Percentiles rank a stretch among this genome's conserved stretches.
Evolutionary conservation across 208 protist species (phyloP).

Genomic region (Crithidia brevicula): DNA sequence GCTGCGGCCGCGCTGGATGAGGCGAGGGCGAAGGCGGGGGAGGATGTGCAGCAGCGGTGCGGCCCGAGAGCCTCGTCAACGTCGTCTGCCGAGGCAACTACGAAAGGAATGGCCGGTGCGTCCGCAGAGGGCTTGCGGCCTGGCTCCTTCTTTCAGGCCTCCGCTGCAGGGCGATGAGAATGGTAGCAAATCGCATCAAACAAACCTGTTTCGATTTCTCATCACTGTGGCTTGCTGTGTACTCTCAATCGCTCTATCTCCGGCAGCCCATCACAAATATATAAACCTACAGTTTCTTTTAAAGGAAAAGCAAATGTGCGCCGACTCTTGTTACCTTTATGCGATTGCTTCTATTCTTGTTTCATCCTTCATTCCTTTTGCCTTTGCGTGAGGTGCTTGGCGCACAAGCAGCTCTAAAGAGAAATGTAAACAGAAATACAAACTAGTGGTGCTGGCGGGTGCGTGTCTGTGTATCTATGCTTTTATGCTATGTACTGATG

Average conservation of each 20-base stretch:
- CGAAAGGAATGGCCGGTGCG: background rate
- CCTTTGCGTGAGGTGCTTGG: too few species aligned
- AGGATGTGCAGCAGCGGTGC: background rate
- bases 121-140: background rate
- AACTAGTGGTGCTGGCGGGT: too few species aligned
- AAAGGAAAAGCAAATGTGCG: too few species aligned
- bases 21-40: background rate
- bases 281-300: too few species aligned
- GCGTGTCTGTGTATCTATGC: too few species aligned
- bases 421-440: too few species aligned
- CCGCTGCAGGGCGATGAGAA: background rate
- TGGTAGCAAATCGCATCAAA: background rate
- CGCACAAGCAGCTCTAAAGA: too few species aligned
- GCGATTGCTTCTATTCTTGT: background rate
- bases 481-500: too few species aligned
- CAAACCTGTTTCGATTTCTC: too few species aligned
- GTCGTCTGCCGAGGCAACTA: background rate
- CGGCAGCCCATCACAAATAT: too few species aligned
- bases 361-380: background rate
- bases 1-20: background rate
- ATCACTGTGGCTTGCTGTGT: background rate
- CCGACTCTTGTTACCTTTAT: too few species aligned
- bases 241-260: background rate
- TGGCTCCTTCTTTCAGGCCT: conserved; percentile 2
- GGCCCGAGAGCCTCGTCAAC: background rate